Evolutionary conservation across 139 green algal species (phyloP).

Genomic region (Astrephomene gubernaculifera): DNA sequence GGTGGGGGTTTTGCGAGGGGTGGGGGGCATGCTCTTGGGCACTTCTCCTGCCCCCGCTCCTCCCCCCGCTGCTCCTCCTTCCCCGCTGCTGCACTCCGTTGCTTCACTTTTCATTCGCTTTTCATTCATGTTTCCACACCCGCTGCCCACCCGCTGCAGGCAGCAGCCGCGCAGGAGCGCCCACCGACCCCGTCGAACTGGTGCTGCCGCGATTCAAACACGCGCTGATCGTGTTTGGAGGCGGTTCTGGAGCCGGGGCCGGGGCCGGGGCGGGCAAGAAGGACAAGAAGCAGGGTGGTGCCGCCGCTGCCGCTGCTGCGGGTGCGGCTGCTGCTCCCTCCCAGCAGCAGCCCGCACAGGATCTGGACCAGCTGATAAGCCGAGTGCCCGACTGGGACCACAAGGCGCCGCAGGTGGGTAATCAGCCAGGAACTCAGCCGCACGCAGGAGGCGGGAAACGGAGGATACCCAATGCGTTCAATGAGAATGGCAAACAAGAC

Average conservation of each 20-base stretch:
- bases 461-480: no score
- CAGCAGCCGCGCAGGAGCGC: slow-evolving; percentile 64
- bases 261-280: not conserved
- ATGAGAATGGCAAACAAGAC: no score
- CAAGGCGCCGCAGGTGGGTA: slow-evolving; percentile 35
- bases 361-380: slow-evolving; percentile 23
- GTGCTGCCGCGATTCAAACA: slow-evolving; percentile 78
- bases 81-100: no score
- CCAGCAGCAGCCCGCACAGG: no score
- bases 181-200: slow-evolving; percentile 55
- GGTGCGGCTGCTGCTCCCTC: not conserved
- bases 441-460: no score
- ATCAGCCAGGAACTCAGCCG: no score
- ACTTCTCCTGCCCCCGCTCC: no score
- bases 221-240: slow-evolving; percentile 84
- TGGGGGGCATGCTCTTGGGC: no score
- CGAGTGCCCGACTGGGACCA: slow-evolving; percentile 39
- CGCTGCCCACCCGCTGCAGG: not conserved
- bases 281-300: not conserved
- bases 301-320: not conserved
- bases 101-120: no score
- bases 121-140: not conserved
- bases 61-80: not conserved
- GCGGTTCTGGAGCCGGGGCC: slow-evolving; percentile 8
- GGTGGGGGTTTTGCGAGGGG: no score